phyloP scores from a whole-genome alignment of 768 basidiomycete species.

The Rhizopogon salebrosus region DNA sequence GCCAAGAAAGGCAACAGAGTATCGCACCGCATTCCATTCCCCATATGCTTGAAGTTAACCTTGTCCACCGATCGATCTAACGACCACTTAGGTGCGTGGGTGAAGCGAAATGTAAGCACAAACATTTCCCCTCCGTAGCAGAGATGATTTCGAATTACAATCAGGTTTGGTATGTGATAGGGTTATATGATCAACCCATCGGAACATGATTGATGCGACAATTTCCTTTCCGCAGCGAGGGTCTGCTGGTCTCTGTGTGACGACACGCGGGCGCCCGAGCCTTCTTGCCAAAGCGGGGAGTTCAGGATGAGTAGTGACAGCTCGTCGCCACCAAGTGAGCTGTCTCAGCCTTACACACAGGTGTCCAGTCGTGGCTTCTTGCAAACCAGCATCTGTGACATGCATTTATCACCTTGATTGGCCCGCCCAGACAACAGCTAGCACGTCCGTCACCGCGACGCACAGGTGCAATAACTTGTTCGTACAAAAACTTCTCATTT shows the following conservation, averaged over 20 bases:
- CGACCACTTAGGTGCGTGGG: conserved; percentile 6
- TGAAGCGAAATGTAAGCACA: background rate
- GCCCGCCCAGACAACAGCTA: background rate
- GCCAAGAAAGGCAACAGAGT: background rate
- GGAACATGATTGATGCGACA: too few species aligned
- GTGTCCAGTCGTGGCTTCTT: background rate
- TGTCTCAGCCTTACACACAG: too few species aligned
- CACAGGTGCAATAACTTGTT: background rate
- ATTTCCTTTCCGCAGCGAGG: too few species aligned
- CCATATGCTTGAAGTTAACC: conserved; percentile 25
- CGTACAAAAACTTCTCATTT: background rate
- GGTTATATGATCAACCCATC: too few species aligned
- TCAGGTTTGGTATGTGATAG: background rate
- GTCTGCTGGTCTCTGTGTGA: too few species aligned
- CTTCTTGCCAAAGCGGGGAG: too few species aligned
- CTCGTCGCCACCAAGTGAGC: too few species aligned
- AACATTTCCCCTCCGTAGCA: background rate
- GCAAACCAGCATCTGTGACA: background rate
- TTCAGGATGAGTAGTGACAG: too few species aligned
- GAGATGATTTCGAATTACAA: background rate
- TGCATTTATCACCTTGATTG: background rate
- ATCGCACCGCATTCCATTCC: conserved; percentile 12
- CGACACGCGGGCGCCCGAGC: too few species aligned
- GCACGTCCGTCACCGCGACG: background rate
- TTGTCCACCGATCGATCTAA: conserved; percentile 23